Base-by-base conservation (phyloP, 352 stramenopile genomes). In the Aphanomyces astaci region DNA sequence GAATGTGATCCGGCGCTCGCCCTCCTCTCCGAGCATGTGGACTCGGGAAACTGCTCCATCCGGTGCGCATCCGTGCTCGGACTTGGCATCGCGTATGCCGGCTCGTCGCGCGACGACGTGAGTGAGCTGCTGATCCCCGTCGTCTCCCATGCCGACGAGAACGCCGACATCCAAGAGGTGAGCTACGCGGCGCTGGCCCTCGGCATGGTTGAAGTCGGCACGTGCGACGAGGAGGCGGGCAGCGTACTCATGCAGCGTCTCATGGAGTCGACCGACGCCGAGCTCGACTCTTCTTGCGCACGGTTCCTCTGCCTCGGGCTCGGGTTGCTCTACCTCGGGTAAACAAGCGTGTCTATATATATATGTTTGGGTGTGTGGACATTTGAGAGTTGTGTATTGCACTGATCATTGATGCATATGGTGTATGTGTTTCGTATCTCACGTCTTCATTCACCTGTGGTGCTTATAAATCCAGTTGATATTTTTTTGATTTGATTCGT, bases 161-260 rank as follows among this genome's bases (percentile, higher is more conserved):
- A 97, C 70, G 94, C 97, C 57, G 93, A 98, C 59, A 95, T 91
- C 54, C 86, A 97, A 69, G 90, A 92, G 54, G 90, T 96, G 5
- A 86, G 84, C 28, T 90, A 99, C 30, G 96, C 97, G 31, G 95
- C 92, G 11, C 73, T 99, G 24, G 96, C 96, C 19, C 87, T 99
- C 39, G 97, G 97, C 49, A 97, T 99, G 87, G 95, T 99, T 31
- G 98, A 98, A 74, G 97, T 99, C 45, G 97, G 97, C 64, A 99
- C 96, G 31, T 98, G 95, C 66, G 88, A 99, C 74, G 96, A 99
- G 71, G 95, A 98, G 68, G 89, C 97, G n/a, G 96, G 94, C 25
- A 97, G 88, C 57, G 86, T 96, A 27, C 82, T 99, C 45, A 96
- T 99, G 73, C 93, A 99, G 77, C 84, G 95, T 28, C 77, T 99